These are phyloP conservation scores for Nannochloris sp. DNA, from an alignment of 139 green algal species.

Conservation along the genomic window DNA sequence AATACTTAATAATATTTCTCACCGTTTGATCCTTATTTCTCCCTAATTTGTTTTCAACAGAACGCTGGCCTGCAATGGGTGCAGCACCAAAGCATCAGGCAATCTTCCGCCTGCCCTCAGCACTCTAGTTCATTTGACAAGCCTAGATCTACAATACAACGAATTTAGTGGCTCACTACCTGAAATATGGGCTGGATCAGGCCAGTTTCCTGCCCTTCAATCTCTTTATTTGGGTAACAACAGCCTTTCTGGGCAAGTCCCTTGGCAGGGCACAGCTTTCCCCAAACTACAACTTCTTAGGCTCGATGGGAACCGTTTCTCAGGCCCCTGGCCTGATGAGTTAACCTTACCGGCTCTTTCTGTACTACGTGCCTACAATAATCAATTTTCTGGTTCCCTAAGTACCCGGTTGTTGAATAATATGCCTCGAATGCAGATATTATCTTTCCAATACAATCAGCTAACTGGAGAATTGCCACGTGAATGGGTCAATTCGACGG, in stretches of 20 bases:
- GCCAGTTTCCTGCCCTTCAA: slow-evolving; percentile 9
- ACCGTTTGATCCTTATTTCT: background rate
- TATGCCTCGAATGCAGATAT: background rate
- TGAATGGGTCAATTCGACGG: background rate
- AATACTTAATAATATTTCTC: background rate
- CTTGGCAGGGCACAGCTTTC: background rate
- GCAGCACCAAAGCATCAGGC: slow-evolving; percentile 4
- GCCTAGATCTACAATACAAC: slow-evolving; percentile 13
- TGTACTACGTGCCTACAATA: background rate
- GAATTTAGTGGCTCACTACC: slow-evolving; percentile 19
- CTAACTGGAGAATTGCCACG: background rate
- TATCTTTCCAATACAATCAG: background rate
- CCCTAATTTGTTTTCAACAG: slow-evolving; percentile 4
- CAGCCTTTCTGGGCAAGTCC: slow-evolving; percentile 5
- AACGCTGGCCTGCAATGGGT: slow-evolving; percentile 6
- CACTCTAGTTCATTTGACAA: background rate
- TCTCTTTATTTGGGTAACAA: slow-evolving; percentile 11
- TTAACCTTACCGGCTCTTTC: background rate
- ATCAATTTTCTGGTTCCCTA: background rate
- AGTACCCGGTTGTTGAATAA: background rate
- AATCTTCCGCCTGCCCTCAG: background rate
- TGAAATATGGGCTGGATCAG: slow-evolving; percentile 2
- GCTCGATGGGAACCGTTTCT: background rate
- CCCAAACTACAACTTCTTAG: background rate
- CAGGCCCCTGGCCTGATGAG: background rate